Conservation (phyloP, 73 alveolate genomes). For the Uronychia setigera region DNA sequence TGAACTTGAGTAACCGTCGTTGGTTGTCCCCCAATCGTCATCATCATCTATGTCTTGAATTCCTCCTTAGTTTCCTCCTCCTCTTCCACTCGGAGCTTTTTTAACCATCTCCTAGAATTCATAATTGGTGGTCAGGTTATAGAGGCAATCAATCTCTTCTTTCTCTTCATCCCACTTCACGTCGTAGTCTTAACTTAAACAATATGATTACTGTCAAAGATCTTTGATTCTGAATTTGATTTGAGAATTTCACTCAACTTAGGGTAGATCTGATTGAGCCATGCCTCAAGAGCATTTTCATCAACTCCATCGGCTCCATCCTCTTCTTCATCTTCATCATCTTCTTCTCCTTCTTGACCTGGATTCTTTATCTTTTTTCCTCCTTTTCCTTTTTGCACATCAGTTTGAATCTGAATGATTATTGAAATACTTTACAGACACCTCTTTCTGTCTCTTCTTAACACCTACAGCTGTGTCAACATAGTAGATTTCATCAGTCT, state of each 20-base stretch:
- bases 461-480: neutral
- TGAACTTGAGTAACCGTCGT: neutral
- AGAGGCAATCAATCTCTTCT: constrained; percentile 23
- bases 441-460: neutral
- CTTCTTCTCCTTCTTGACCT: constrained; percentile 27
- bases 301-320: constrained; percentile 27
- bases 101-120: constrained; percentile 41
- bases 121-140: constrained; percentile 31
- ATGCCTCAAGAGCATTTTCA: constrained; percentile 40
- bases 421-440: neutral
- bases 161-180: constrained; percentile 44
- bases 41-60: constrained; percentile 26
- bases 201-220: constrained; percentile 27
- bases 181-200: constrained; percentile 7
- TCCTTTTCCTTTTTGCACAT: neutral
- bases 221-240: constrained; percentile 17
- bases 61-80: neutral
- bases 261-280: constrained; percentile 54
- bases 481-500: neutral
- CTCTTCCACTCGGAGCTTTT: constrained; percentile 28
- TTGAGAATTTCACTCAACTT: constrained; percentile 30
- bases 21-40: constrained; percentile 52
- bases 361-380: neutral
- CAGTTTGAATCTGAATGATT: neutral
- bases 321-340: constrained; percentile 39